Evolutionary conservation across 805 yeast species (phyloP).

Genomic region (Metschnikowia lunata): DNA sequence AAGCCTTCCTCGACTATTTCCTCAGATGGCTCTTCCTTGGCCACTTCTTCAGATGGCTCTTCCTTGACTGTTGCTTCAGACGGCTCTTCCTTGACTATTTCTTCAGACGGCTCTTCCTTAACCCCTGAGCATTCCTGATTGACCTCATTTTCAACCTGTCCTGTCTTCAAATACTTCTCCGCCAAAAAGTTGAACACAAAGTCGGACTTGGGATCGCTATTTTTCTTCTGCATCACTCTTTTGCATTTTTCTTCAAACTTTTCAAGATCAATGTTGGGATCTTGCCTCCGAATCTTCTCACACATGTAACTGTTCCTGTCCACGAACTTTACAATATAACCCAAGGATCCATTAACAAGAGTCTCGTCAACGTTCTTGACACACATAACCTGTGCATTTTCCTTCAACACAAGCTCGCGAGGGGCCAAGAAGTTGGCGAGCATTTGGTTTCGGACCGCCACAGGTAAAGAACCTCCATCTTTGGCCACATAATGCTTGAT

Average conservation of each 20-base stretch:
- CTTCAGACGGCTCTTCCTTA: neutral
- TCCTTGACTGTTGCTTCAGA: neutral
- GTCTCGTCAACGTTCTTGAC: constrained; percentile 69
- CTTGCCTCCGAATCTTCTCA: constrained; percentile 14
- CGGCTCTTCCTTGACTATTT: neutral
- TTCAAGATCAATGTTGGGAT: constrained; percentile 18
- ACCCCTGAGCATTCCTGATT: neutral
- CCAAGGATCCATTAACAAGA: constrained; percentile 89
- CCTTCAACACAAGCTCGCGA: constrained; percentile 45
- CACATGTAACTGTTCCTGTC: constrained; percentile 38
- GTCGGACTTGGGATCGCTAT: constrained; percentile 5
- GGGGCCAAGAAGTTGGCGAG: constrained; percentile 18
- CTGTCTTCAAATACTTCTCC: neutral
- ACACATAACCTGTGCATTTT: constrained; percentile 93
- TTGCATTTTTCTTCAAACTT: constrained; percentile 15
- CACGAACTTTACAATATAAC: constrained; percentile 61
- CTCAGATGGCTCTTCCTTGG: neutral
- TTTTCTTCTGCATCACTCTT: neutral
- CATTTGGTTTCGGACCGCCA: constrained; percentile 4
- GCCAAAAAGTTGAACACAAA: constrained; percentile 14
- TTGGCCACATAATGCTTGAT: constrained; percentile 38
- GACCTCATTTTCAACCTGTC: neutral
- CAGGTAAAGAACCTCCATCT: constrained; percentile 36
- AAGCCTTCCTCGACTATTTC: neutral
- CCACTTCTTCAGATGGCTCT: neutral